Percentiles rank a stretch among this genome's conserved stretches.
These are phyloP conservation scores for Cyberlindnera veronae DNA, from an alignment of 805 yeast genomes.

Conservation along the genomic window DNA sequence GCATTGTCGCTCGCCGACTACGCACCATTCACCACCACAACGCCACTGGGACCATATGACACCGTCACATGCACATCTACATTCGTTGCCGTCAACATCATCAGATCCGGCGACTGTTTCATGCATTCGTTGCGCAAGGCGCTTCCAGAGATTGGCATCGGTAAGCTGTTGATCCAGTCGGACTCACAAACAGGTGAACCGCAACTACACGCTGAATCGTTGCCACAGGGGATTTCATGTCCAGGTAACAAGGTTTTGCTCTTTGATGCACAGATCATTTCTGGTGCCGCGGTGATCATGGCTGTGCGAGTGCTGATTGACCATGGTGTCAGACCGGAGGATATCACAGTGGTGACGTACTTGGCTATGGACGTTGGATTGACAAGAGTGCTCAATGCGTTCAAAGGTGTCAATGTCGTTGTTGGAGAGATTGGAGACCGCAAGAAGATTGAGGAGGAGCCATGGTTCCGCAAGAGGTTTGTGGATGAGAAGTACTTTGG, in stretches of 20 bases:
- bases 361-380: slow-evolving; percentile 78
- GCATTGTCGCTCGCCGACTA: slow-evolving; percentile 57
- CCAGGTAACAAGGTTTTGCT: slow-evolving; percentile 48
- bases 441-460: slow-evolving; percentile 44
- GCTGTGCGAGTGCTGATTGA: slow-evolving; percentile 85
- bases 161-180: slow-evolving; percentile 83
- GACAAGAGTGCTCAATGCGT: slow-evolving; percentile 69
- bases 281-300: slow-evolving; percentile 95
- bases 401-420: slow-evolving; percentile 56
- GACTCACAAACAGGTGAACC: slow-evolving; percentile 93
- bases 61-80: slow-evolving; percentile 37
- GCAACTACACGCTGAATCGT: slow-evolving; percentile 73
- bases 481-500: slow-evolving; percentile 81
- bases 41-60: slow-evolving; percentile 36
- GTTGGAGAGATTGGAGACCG: slow-evolving; percentile 61
- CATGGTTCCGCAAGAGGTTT: slow-evolving; percentile 64
- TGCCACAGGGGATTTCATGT: slow-evolving; percentile 45
- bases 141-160: slow-evolving; percentile 73
- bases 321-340: slow-evolving; percentile 59
- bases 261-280: slow-evolving; percentile 82
- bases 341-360: slow-evolving; percentile 68
- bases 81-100: slow-evolving; percentile 70
- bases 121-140: slow-evolving; percentile 73
- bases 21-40: slow-evolving; percentile 33
- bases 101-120: slow-evolving; percentile 92